Base-by-base conservation (phyloP, 139 green algal species). In the Choricystis sp. region DNA sequence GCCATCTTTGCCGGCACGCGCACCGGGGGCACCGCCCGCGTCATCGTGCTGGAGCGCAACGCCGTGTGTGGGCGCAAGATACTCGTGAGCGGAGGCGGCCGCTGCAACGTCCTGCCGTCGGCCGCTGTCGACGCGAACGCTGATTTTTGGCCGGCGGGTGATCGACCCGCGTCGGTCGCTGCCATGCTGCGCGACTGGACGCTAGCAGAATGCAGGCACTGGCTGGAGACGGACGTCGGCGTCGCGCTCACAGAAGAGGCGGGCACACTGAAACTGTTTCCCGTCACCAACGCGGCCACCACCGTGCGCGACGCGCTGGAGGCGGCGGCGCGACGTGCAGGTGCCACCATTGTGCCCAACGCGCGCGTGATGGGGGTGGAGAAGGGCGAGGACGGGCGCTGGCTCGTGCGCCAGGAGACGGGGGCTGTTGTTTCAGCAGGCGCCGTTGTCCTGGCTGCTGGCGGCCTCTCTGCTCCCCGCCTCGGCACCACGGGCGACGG, bases 401-500 rank as follows among this genome's bases (percentile, higher is more conserved):
- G 72, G 69, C 14, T 14, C 4, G 26, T 60, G 25, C 21, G n/a
- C 21, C 55, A 67, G 59, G 20, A 29, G 3, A 48, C 27, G 61
- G 69, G 65, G 27, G 31, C 25, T 26, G 31, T 24, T 16, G n/a
- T 79, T 29, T 24, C n/a, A 4, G 27, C 59, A 2, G 25, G 49
- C 5, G 49, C 49, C 28, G 56, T 84, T 19, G 75, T 94, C 14
- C 19, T 92, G 14, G 81, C 84, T 26, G 86, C 79, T 1, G 90
- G 90, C 0, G 90, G 90, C 21, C 59, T 84, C 20, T 85, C 70
- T 20, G 96, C 90, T 69, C 88, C 90, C 21, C 73, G 71, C 21
- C 78, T 96, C 24, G 90, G 90, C 19, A 94, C 89, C 0, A 87
- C 90, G 58, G 88, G 90, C 61, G 83, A 74, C 0, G 85, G 86